phyloP scores from a whole-genome alignment of 805 yeast species.

The Pichia nanzhaoensis region DNA sequence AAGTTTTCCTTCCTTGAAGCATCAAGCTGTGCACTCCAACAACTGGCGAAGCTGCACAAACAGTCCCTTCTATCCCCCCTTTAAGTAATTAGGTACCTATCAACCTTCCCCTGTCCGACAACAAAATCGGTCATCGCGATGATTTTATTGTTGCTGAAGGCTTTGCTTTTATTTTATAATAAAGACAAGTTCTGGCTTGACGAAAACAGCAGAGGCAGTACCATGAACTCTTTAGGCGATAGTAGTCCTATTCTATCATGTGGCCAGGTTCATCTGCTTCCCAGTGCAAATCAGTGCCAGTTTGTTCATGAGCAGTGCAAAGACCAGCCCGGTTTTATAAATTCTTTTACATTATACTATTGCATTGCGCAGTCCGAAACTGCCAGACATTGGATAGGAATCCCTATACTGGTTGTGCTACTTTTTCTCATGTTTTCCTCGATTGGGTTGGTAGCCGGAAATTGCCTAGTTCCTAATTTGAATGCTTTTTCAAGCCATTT shows the following conservation, averaged over 20 bases:
- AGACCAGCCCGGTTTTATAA: constrained; percentile 23
- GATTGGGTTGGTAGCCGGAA: constrained; percentile 78
- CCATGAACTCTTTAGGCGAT: neutral
- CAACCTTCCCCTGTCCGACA: too few relatives aligned
- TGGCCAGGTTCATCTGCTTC: constrained; percentile 10
- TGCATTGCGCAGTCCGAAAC: constrained; percentile 18
- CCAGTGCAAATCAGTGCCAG: constrained; percentile 22
- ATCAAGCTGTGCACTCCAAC: too few relatives aligned
- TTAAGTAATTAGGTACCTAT: too few relatives aligned
- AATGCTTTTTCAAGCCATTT: constrained; percentile 59
- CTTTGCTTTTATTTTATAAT: too few relatives aligned
- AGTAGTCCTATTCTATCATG: constrained; percentile 6
- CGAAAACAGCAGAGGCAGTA: neutral
- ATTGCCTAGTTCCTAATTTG: constrained; percentile 76
- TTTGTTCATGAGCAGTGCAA: constrained; percentile 27
- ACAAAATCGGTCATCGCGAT: too few relatives aligned
- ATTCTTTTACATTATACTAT: constrained; percentile 28
- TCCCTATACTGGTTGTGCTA: constrained; percentile 19
- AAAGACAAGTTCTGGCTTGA: too few relatives aligned
- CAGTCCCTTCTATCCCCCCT: too few relatives aligned
- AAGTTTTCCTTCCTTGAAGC: too few relatives aligned
- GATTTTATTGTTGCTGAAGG: too few relatives aligned
- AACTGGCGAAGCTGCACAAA: too few relatives aligned
- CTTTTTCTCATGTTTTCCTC: constrained; percentile 45
- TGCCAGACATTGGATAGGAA: constrained; percentile 14